Conservation (phyloP, 2,329 filamentous ascomycete genomes). For the Epichloe festucae region DNA sequence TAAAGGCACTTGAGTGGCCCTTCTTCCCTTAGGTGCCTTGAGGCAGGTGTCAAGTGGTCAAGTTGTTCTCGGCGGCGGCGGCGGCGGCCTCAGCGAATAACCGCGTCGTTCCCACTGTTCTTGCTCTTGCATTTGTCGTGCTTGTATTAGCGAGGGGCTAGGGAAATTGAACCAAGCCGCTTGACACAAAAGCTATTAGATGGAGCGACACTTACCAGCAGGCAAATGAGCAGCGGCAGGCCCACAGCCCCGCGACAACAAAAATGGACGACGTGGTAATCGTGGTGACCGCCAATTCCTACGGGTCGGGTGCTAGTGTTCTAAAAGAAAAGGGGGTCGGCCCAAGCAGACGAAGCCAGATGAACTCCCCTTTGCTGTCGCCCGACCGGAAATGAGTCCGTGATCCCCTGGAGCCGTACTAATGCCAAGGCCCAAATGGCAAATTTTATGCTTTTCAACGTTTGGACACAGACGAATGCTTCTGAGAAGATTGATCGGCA, state of each 20-base stretch:
- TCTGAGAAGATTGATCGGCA: not conserved
- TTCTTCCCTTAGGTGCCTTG: too few species aligned
- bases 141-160: not conserved
- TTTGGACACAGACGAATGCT: not conserved
- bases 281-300: slow-evolving; percentile 2
- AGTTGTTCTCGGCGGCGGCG: too few species aligned
- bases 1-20: too few species aligned
- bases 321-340: not conserved
- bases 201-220: not conserved
- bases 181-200: not conserved
- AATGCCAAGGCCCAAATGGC: not conserved
- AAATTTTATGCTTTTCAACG: not conserved
- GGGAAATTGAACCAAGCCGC: not conserved
- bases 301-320: not conserved
- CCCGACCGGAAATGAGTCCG: slow-evolving; percentile 3
- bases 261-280: not conserved
- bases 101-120: too few species aligned
- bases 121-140: not conserved
- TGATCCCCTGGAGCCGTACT: not conserved
- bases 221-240: not conserved
- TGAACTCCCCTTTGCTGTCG: not conserved
- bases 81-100: too few species aligned
- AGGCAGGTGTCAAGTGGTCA: too few species aligned
- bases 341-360: too few species aligned
- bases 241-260: not conserved